Base-by-base conservation (phyloP, 2,329 filamentous ascomycete species). In the Penicillium concentricum region DNA sequence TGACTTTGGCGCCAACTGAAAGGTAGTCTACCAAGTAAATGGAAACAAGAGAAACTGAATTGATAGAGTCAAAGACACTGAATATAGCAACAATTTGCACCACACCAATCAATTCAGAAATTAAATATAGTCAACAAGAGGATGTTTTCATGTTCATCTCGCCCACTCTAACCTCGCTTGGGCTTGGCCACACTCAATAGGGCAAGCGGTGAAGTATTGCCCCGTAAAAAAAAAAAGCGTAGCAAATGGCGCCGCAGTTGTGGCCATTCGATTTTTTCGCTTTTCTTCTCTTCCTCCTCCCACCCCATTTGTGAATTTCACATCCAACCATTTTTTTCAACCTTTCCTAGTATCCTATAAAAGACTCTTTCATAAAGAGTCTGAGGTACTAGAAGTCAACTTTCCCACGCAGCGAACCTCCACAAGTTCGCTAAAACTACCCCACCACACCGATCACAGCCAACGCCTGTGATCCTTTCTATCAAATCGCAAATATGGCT, bases 401-500 rank as follows among this genome's bases (percentile, higher is more conserved):
- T 69, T 65, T 65, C 61, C 57, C 61, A 54, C 52, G 67, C 62
- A 63, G 61, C 64, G 62, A 66, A 61, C 64, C 65, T 67, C 67
- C 62, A 65, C 68, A 63, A 63, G 63, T 70, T 71, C 69, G 72
- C 71, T 73, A 65, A 64, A 58, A 63, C 58, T 67, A 71, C 65
- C 70, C 69, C 68, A 65, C 66, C 64, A 62, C 62, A 67, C 56
- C 86, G 88, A 84, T 91, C 85, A 79, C 82, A 85, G 89, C 87
- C 16, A 84, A 87, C 81, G 88, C 87, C 89, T 91, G 89, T 86
- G 87, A 84, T 85, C 78, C 75, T 74, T 57, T 60, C 73, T 73
- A 72, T 65, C 74, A 71, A 81, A 83, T 82, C 87, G 87, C 91
- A 93, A 97, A 89, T 86, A 97, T 97, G 93, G 93, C 79, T 78